Conservation (phyloP, 2,329 filamentous ascomycete species). For the Colletotrichum magnum region DNA sequence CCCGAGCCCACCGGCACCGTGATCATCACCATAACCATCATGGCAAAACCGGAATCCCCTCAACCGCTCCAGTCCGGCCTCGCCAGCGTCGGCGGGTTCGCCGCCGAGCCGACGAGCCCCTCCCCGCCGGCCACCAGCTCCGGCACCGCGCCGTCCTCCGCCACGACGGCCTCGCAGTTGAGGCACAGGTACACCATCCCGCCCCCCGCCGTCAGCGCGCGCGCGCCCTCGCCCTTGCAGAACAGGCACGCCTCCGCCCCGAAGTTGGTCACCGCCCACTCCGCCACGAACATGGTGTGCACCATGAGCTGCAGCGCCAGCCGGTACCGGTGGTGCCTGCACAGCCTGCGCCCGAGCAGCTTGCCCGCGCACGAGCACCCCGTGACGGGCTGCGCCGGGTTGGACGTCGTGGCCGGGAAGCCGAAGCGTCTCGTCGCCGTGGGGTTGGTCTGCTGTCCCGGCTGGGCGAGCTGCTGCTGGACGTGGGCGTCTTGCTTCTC, state of each 20-base stretch:
- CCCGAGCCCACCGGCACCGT: too few relatives aligned
- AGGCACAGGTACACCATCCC: conserved; percentile 51
- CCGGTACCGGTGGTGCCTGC: conserved; percentile 52
- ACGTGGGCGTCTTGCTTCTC: neutral
- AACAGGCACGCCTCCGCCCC: conserved; percentile 48
- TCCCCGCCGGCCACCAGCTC: conserved; percentile 20
- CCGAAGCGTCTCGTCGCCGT: neutral
- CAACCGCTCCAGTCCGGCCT: conserved; percentile 11
- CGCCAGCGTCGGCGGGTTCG: conserved; percentile 6
- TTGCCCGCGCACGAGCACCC: conserved; percentile 56
- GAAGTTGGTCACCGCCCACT: conserved; percentile 46
- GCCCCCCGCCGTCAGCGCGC: conserved; percentile 14
- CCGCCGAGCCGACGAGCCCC: conserved; percentile 38
- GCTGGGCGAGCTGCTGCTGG: neutral
- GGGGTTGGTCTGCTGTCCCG: too few relatives aligned
- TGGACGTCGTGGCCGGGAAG: neutral
- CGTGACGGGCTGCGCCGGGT: conserved; percentile 44
- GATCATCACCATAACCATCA: too few relatives aligned
- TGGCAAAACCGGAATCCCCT: too few relatives aligned
- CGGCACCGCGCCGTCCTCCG: conserved; percentile 19
- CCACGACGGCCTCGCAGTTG: conserved; percentile 48
- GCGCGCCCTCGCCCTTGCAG: conserved; percentile 45
- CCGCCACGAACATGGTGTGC: conserved; percentile 44
- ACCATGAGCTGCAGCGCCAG: conserved; percentile 45
- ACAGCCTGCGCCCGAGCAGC: conserved; percentile 50